Conservation (phyloP, 495 filamentous ascomycete species). For the Staphylotrichum longicolle region DNA sequence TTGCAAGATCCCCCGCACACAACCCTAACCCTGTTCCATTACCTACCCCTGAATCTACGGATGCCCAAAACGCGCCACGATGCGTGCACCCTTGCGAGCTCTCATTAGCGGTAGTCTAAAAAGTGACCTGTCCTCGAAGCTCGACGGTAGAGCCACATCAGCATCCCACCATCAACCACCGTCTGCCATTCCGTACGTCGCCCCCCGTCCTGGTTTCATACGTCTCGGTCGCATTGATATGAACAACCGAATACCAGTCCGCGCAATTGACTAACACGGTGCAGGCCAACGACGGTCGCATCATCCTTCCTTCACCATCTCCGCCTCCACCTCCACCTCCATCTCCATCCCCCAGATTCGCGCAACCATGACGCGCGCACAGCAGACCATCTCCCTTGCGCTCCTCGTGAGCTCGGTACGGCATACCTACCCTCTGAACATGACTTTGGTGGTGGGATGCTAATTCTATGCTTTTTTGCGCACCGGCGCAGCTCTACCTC, state of each 20-base stretch:
- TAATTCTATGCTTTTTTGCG: neutral
- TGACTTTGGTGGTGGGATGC: neutral
- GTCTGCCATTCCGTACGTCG: neutral
- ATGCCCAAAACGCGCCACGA: constrained; percentile 3
- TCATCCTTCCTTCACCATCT: too few relatives aligned
- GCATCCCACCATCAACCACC: neutral
- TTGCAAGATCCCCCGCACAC: too few relatives aligned
- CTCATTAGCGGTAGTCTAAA: neutral
- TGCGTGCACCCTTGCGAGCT: neutral
- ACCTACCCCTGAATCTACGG: neutral
- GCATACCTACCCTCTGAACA: neutral
- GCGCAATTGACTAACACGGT: neutral
- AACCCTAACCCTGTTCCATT: constrained; percentile 5
- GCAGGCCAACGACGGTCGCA: too few relatives aligned
- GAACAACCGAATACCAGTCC: neutral
- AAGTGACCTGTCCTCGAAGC: constrained; percentile 15
- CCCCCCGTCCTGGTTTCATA: neutral
- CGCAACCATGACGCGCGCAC: constrained; percentile 79
- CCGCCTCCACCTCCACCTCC: neutral
- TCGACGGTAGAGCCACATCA: neutral
- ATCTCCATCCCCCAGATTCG: neutral
- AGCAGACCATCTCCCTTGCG: constrained; percentile 83
- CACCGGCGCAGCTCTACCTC: constrained; percentile 69
- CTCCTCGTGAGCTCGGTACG: constrained; percentile 83
- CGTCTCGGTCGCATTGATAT: neutral